Base-by-base conservation (phyloP, 2,329 filamentous ascomycete genomes). In the Colletotrichum sp. region DNA sequence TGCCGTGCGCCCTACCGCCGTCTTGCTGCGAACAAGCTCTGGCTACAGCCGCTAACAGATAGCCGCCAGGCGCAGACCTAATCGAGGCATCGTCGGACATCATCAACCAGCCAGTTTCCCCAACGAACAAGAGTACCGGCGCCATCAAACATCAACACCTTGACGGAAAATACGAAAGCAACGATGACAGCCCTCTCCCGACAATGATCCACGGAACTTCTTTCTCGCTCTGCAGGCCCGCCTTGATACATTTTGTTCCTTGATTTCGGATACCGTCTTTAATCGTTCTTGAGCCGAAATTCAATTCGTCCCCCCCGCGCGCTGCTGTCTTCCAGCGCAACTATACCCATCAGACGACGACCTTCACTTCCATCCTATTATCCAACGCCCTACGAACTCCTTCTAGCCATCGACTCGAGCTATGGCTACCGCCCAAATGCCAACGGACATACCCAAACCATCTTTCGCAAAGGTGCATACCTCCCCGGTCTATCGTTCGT, bases 381-480 rank as follows among this genome's bases (percentile, higher is more conserved):
- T 72, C 72, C 16, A 62, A 44, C 18, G 24, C 66, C 16, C 60
- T 21, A 63, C 21, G 44, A 65, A 62, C 12, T 21, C 44, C 26
- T 39, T 32, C 34, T 55, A 18, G 30, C 44, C 39, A 32, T 49
- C 57, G 13, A 24, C 26, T 66, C 24, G 30, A 64, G 80, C 78
- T 78, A 91, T 91, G 89, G 86, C 89, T 77, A 85, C 88, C 63
- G 83, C 87, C 71, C 85, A 87, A 80, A 84, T 88, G 79, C 84
- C 87, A 79, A 81, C 87, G 77, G 89, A 90, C 79, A 78, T 86
- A 71, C 86, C 86, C 69, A 92, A 91, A 85, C 90, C 93, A 80
- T 95, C 94, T 59, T 96, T 96, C 88, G 94, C 94, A 85, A 95
- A 95, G 90, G 94, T 95, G 87, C 75, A 88, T 80, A 76, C 52